Percentiles rank a stretch among this genome's conserved stretches.
Conservation (phyloP, 1,284 basidiomycete species). For the Pseudozyma tsukubaensis region DNA sequence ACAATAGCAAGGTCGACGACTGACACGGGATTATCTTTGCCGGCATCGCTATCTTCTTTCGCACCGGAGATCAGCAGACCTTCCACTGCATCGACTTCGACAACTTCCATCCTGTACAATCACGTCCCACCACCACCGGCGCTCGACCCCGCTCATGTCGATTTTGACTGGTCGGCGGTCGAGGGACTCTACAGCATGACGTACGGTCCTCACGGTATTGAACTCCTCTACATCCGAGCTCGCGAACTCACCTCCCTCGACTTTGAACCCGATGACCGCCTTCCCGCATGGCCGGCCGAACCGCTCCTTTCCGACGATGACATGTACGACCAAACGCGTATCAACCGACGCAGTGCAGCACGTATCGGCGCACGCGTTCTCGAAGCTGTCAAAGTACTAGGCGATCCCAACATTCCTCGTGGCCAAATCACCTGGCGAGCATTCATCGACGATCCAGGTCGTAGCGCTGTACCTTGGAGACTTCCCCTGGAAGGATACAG, state of each 20-base stretch:
- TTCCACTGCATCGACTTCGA: constrained; percentile 2
- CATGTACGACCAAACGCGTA: constrained; percentile 50
- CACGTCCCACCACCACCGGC: constrained; percentile 21
- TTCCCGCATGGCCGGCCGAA: constrained; percentile 44
- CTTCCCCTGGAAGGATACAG: constrained; percentile 34
- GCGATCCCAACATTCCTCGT: constrained; percentile 56
- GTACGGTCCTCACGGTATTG: constrained; percentile 57
- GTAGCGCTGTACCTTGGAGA: constrained; percentile 42
- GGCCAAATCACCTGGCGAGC: constrained; percentile 54
- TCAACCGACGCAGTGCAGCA: constrained; percentile 37
- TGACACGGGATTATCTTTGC: background rate
- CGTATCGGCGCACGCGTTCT: constrained; percentile 43
- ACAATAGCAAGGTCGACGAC: background rate
- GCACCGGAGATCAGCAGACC: background rate
- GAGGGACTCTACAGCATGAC: constrained; percentile 56
- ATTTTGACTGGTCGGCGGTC: constrained; percentile 52
- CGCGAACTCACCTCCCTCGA: constrained; percentile 49
- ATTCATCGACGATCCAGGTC: constrained; percentile 50
- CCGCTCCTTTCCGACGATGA: constrained; percentile 40
- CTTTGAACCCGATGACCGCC: constrained; percentile 40
- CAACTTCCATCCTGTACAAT: constrained; percentile 13
- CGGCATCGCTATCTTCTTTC: constrained; percentile 15
- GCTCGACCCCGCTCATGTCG: constrained; percentile 44
- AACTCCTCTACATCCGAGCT: constrained; percentile 54
- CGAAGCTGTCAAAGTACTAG: constrained; percentile 53